These are phyloP conservation scores for Funneliformis caledonium DNA, from an alignment of 371 early-diverging fungal species.

Conservation along the genomic window DNA sequence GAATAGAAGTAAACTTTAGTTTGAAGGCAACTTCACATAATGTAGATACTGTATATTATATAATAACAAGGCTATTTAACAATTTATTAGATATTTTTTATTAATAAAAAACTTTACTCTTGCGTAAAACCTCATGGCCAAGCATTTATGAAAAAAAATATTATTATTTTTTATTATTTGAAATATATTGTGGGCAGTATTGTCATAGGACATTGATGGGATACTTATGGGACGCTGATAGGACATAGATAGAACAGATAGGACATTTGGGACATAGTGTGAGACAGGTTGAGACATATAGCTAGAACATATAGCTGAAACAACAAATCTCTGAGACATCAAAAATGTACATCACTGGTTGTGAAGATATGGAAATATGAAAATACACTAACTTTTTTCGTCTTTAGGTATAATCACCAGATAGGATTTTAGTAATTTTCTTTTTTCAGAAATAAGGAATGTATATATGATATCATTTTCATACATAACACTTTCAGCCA, in stretches of 20 bases:
- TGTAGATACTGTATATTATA: neutral
- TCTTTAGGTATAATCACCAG: neutral
- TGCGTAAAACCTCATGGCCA: conserved; percentile 23
- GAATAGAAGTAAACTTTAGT: neutral
- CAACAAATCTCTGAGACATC: too few relatives aligned
- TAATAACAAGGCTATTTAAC: too few relatives aligned
- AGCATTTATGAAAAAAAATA: conserved; percentile 1
- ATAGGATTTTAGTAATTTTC: neutral
- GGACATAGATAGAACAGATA: too few relatives aligned
- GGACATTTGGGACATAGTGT: too few relatives aligned
- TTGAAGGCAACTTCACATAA: neutral
- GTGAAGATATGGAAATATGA: too few relatives aligned
- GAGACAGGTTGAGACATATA: too few relatives aligned
- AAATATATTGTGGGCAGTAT: neutral
- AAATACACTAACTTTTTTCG: neutral
- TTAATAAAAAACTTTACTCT: conserved; percentile 26
- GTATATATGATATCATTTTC: neutral
- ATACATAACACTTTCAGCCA: neutral
- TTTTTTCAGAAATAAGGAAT: neutral
- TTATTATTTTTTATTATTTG: conserved; percentile 5
- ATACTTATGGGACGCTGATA: too few relatives aligned
- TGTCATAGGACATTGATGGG: too few relatives aligned
- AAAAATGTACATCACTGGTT: too few relatives aligned
- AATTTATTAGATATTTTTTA: neutral
- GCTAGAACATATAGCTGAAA: too few relatives aligned